Evolutionary conservation across 2,329 filamentous ascomycete genomes (phyloP).

Genomic region (Didymella arachidicola): DNA sequence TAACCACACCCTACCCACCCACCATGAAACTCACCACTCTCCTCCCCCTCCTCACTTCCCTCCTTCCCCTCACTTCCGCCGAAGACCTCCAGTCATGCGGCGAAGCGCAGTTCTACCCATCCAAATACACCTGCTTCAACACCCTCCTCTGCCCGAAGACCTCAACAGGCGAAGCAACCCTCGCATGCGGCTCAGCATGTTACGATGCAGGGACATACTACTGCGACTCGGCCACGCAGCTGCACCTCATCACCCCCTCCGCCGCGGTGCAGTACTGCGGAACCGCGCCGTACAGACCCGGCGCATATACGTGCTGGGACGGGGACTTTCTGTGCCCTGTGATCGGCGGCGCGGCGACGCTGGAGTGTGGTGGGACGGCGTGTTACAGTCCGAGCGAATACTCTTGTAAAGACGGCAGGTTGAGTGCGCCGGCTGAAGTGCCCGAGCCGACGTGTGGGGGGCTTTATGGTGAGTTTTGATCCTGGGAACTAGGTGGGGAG

Average conservation of each 20-base stretch:
- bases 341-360: slow-evolving; percentile 42
- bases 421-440: slow-evolving; percentile 2
- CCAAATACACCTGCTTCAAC: slow-evolving; percentile 20
- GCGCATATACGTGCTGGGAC: slow-evolving; percentile 51
- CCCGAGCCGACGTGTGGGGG: slow-evolving; percentile 3
- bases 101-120: slow-evolving; percentile 16
- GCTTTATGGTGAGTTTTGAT: slow-evolving; percentile 2
- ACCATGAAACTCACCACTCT: slow-evolving; percentile 10
- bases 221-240: slow-evolving; percentile 13
- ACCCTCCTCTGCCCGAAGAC: slow-evolving; percentile 15
- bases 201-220: slow-evolving; percentile 19
- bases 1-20: not conserved
- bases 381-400: slow-evolving; percentile 49
- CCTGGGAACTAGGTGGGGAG: too few relatives aligned
- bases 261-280: slow-evolving; percentile 15
- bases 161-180: slow-evolving; percentile 9
- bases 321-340: slow-evolving; percentile 50
- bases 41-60: slow-evolving; percentile 2
- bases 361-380: slow-evolving; percentile 45
- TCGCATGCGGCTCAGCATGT: slow-evolving; percentile 18
- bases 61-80: slow-evolving; percentile 7
- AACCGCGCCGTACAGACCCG: slow-evolving; percentile 9
- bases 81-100: slow-evolving; percentile 14
- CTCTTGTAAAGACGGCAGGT: slow-evolving; percentile 10
- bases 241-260: slow-evolving; percentile 16